Conservation (phyloP, 495 filamentous ascomycete genomes). For the Diplogelasinospora grovesii region DNA sequence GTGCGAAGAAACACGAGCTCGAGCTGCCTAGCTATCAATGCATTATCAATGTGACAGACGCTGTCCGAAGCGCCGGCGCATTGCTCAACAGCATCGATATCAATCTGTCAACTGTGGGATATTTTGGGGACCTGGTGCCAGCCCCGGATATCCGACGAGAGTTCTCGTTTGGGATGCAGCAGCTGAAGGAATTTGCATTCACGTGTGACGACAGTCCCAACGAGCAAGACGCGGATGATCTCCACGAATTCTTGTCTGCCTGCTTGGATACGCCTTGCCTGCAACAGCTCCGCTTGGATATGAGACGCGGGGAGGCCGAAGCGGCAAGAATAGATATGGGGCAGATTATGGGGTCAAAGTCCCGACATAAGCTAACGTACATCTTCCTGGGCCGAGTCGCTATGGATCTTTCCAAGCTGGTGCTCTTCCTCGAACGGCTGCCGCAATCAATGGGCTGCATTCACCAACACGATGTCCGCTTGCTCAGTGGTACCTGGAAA, state of each 20-base stretch:
- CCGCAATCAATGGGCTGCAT: background rate
- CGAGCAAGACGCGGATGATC: background rate
- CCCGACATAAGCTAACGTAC: background rate
- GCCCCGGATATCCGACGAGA: too few relatives aligned
- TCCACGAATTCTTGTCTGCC: constrained; percentile 3
- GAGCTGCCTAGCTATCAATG: constrained; percentile 1
- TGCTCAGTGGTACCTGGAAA: constrained; percentile 4
- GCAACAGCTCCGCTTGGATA: background rate
- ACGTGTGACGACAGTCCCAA: background rate
- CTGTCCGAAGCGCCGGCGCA: background rate
- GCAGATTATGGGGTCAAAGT: background rate
- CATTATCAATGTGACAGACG: background rate
- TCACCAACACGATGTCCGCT: background rate
- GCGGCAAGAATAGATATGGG: background rate
- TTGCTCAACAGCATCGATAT: background rate
- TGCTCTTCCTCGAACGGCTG: background rate
- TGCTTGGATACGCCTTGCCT: constrained; percentile 7
- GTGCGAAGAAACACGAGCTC: background rate
- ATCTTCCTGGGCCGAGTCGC: background rate
- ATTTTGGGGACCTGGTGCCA: background rate
- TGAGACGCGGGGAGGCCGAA: background rate
- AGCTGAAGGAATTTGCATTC: constrained; percentile 1
- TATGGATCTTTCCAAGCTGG: constrained; percentile 1
- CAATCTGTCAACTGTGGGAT: background rate
- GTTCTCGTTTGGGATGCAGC: constrained; percentile 4